Base-by-base conservation (phyloP, 306 rosid species). In the Sicyos edulis region DNA sequence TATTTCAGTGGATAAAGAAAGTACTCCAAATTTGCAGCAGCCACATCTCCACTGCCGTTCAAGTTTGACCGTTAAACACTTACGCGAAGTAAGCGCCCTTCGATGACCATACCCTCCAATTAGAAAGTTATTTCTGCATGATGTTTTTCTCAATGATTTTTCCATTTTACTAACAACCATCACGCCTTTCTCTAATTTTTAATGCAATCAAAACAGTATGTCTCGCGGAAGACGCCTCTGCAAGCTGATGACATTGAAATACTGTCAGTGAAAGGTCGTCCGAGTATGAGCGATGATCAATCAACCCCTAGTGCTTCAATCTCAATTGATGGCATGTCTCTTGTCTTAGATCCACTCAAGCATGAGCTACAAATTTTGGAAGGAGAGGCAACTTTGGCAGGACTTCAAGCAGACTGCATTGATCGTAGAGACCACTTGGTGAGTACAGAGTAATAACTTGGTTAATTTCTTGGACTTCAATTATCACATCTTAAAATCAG, bases 21-120 rank as follows among this genome's bases (percentile, higher is more conserved):
- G 72, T 67, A 81, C 83, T 65, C 92, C 96, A 57, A 78, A 76
- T 80, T 84, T 92, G 86, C 82, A 78, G 83, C 88, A 88, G 81
- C 91, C 91, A 6, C 89, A 92, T 82, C 91, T 92, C 67, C 81
- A 89, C 78, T 92, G 98, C 80, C 87, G 85, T 55, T 89, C 98
- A 71, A 92, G 85, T 65, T 77, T 88, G 81, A 82, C 96, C 10
- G 86, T 92, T 75, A 83, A 82, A 78, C 85, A 85, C 80, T 85
- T 92, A 32, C 80, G 85, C 15, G 91, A 90, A 78, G 98, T 92
- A 69, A 85, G 95, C 24, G 17, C 22, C 59, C 12, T 50, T 21
- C 21, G 44, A 5, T 44, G 71, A 47, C 55, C 70, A 62, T 19
- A 61, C 12, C n/a, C n/a, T 62, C 26, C 51, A n/a, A 10, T 19